A percentile compares a stretch with the other conserved stretches of the same genome.
Evolutionary conservation across 805 yeast species (phyloP).

Genomic region (Candida sanyiensis): DNA sequence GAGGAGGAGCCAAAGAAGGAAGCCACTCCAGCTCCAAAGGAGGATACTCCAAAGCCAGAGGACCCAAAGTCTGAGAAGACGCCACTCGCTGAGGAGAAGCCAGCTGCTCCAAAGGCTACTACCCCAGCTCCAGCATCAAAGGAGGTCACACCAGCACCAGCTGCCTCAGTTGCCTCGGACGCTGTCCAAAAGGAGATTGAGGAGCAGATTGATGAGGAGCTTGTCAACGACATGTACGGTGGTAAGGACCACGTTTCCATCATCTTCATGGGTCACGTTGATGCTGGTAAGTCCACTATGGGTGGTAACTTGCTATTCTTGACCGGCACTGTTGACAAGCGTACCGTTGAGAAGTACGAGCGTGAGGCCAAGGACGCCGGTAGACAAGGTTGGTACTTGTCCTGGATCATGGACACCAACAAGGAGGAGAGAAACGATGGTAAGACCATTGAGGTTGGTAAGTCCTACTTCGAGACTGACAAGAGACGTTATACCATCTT

Average conservation of each 20-base stretch:
- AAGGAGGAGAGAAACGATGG: constrained; percentile 99
- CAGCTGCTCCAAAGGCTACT: constrained; percentile 17
- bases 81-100: constrained; percentile 11
- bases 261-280: constrained; percentile 99
- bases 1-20: constrained; percentile 14
- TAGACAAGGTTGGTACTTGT: constrained; percentile 98
- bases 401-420: constrained; percentile 99
- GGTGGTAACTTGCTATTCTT: constrained; percentile 93
- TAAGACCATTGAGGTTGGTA: constrained; percentile 98
- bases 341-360: constrained; percentile 97
- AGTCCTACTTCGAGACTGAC: constrained; percentile 95
- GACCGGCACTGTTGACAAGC: constrained; percentile 97
- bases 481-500: constrained; percentile 95
- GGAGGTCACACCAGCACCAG: constrained; percentile 17
- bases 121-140: constrained; percentile 18
- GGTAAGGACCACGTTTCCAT: constrained; percentile 96
- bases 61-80: too few species aligned
- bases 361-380: constrained; percentile 99
- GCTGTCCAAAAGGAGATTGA: constrained; percentile 63
- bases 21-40: constrained; percentile 10
- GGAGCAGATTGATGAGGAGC: constrained; percentile 77
- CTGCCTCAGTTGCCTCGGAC: constrained; percentile 32
- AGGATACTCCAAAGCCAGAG: constrained; percentile 20
- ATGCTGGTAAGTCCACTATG: constrained; percentile 99
- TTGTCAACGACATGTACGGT: constrained; percentile 89